A percentile compares a stretch with the other conserved stretches of the same genome.
Conservation (phyloP, 208 protist species). For the Trypanosoma vivax region DNA sequence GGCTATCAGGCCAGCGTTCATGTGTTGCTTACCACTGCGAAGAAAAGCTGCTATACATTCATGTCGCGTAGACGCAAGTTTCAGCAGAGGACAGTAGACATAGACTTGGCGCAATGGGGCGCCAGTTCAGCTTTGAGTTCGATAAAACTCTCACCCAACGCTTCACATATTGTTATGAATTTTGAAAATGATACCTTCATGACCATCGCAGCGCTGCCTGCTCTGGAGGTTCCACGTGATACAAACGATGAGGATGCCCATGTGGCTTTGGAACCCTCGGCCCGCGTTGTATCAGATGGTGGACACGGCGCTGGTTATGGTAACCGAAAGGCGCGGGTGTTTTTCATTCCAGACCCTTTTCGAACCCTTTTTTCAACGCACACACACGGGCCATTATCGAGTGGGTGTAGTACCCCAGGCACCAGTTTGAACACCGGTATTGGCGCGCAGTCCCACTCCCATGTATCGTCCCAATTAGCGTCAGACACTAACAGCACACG, state of each 20-base stretch:
- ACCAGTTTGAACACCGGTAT: no score
- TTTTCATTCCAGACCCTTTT: constrained; percentile 12
- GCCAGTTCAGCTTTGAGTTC: constrained; percentile 2
- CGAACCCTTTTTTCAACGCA: not conserved
- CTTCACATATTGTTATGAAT: constrained; percentile 9
- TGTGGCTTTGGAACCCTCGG: not conserved
- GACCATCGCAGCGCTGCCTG: constrained; percentile 6
- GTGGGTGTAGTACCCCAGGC: no score
- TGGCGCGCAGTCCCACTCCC: no score
- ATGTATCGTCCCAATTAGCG: no score
- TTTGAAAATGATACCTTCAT: constrained; percentile 9
- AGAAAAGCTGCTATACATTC: not conserved
- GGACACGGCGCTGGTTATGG: not conserved
- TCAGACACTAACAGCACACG: no score
- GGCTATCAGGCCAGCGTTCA: constrained; percentile 20
- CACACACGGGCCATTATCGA: no score
- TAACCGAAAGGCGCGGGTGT: not conserved
- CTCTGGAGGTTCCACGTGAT: constrained; percentile 7
- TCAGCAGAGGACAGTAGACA: constrained; percentile 5
- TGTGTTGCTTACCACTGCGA: constrained; percentile 10
- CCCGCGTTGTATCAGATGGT: constrained; percentile 6
- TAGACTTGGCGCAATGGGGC: not conserved
- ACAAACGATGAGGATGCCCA: not conserved
- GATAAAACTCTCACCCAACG: constrained; percentile 11
- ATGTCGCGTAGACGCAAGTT: not conserved